These are phyloP conservation scores for Gymnopilus dilepis DNA, from an alignment of 768 basidiomycete genomes.

Conservation along the genomic window DNA sequence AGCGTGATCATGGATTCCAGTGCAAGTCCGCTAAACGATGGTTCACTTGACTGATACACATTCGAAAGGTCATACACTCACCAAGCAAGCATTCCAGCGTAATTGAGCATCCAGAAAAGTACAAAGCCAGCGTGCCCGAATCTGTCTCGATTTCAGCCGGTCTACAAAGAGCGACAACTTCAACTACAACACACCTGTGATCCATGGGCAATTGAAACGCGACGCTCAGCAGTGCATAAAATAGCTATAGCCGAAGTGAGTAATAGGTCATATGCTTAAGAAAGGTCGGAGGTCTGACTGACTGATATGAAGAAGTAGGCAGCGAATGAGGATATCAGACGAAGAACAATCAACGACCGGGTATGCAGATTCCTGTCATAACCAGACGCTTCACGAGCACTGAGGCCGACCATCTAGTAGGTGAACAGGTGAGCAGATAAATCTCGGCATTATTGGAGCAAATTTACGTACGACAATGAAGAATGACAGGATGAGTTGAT, in stretches of 20 bases:
- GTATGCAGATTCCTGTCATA: constrained; percentile 30
- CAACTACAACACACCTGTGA: constrained; percentile 34
- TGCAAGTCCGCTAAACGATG: constrained; percentile 54
- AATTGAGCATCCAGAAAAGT: constrained; percentile 74
- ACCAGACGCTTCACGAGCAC: constrained; percentile 37
- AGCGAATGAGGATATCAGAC: constrained; percentile 29
- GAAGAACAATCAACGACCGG: constrained; percentile 33
- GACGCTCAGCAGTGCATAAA: constrained; percentile 60
- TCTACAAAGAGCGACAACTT: no score
- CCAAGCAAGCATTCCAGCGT: constrained; percentile 60
- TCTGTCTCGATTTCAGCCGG: constrained; percentile 23
- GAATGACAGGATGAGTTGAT: constrained; percentile 52
- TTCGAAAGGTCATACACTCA: constrained; percentile 30
- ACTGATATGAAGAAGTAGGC: constrained; percentile 40
- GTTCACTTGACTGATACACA: neutral
- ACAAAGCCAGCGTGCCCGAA: constrained; percentile 61
- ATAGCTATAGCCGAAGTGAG: constrained; percentile 38
- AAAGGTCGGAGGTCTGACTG: neutral
- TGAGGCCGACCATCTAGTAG: constrained; percentile 35
- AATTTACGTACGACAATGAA: constrained; percentile 43
- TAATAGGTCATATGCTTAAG: neutral
- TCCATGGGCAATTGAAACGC: constrained; percentile 63
- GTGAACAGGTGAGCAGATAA: neutral
- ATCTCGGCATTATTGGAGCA: neutral
- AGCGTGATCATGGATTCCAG: constrained; percentile 64